Evolutionary conservation across 2,329 filamentous ascomycete species (phyloP).

Genomic region (Thermomyces lanuginosus): DNA sequence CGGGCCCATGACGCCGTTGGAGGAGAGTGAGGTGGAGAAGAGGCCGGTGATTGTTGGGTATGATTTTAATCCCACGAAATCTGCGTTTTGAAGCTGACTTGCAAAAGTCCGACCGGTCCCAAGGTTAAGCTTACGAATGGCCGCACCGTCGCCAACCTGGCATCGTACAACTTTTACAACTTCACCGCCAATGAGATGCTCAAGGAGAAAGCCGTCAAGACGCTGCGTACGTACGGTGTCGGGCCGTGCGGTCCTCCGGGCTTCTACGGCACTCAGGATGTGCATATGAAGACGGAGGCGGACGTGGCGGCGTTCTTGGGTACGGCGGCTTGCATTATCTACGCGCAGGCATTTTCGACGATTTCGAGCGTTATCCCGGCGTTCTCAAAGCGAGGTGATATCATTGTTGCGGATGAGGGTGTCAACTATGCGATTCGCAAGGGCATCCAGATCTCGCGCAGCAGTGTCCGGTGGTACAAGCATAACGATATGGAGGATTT

Average conservation of each 20-base stretch:
- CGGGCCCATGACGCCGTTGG: slow-evolving; percentile 51
- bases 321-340: slow-evolving; percentile 78
- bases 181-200: slow-evolving; percentile 83
- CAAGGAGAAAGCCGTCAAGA: slow-evolving; percentile 89
- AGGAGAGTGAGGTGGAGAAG: slow-evolving; percentile 70
- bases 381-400: slow-evolving; percentile 91
- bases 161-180: slow-evolving; percentile 95
- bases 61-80: slow-evolving; percentile 8
- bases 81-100: neutral
- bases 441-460: slow-evolving; percentile 81
- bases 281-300: slow-evolving; percentile 90
- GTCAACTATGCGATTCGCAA: slow-evolving; percentile 91
- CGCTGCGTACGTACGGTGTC: slow-evolving; percentile 85
- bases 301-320: slow-evolving; percentile 86
- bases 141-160: slow-evolving; percentile 81
- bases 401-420: slow-evolving; percentile 87
- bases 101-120: slow-evolving; percentile 61
- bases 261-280: slow-evolving; percentile 96
- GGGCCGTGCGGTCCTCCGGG: slow-evolving; percentile 92
- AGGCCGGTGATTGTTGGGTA: slow-evolving; percentile 79
- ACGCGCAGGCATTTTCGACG: slow-evolving; percentile 89
- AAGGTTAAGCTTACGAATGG: slow-evolving; percentile 80
- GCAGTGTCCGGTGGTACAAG: slow-evolving; percentile 82
- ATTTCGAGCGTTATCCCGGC: slow-evolving; percentile 94
- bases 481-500: slow-evolving; percentile 94